Percentiles rank a stretch among this genome's conserved stretches.
Conservation (phyloP, 495 filamentous ascomycete genomes). For the Penicillium parvum region DNA sequence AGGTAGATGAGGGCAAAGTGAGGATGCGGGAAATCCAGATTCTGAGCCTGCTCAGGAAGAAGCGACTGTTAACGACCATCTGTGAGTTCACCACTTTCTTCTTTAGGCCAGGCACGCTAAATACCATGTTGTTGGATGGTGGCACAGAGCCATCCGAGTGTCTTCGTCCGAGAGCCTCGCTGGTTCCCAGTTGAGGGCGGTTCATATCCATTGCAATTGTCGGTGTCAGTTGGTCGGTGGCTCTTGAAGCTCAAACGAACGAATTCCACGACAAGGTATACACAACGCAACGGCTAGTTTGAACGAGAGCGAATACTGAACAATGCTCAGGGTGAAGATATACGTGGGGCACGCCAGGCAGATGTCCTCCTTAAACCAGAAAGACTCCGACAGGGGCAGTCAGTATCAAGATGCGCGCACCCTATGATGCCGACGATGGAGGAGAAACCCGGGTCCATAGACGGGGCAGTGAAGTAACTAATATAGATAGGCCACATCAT, state of each 20-base stretch:
- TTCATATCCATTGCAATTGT: constrained; percentile 15
- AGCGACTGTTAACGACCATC: too few relatives aligned
- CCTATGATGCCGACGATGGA: too few relatives aligned
- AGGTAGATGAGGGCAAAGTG: constrained; percentile 42
- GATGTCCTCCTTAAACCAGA: neutral
- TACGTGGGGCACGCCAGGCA: neutral
- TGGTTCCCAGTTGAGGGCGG: constrained; percentile 6
- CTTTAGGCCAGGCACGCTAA: neutral
- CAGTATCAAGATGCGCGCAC: neutral
- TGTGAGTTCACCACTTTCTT: too few relatives aligned
- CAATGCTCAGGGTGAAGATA: neutral
- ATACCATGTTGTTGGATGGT: constrained; percentile 15
- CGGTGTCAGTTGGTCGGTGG: too few relatives aligned
- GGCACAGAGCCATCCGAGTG: constrained; percentile 20
- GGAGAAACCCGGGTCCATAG: constrained; percentile 6
- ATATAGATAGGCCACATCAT: constrained; percentile 7
- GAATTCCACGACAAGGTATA: too few relatives aligned
- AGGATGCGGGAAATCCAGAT: constrained; percentile 25
- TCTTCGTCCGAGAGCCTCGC: constrained; percentile 20
- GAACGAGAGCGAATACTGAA: neutral
- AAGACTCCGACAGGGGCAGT: neutral
- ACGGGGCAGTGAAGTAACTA: constrained; percentile 4
- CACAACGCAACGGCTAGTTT: neutral
- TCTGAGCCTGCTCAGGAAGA: constrained; percentile 12
- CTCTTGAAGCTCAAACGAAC: too few relatives aligned